Evolutionary conservation across 2,329 filamentous ascomycete genomes (phyloP), one percentile per base, ranked within the genome.

Genomic region (Apiospora koreana): DNA sequence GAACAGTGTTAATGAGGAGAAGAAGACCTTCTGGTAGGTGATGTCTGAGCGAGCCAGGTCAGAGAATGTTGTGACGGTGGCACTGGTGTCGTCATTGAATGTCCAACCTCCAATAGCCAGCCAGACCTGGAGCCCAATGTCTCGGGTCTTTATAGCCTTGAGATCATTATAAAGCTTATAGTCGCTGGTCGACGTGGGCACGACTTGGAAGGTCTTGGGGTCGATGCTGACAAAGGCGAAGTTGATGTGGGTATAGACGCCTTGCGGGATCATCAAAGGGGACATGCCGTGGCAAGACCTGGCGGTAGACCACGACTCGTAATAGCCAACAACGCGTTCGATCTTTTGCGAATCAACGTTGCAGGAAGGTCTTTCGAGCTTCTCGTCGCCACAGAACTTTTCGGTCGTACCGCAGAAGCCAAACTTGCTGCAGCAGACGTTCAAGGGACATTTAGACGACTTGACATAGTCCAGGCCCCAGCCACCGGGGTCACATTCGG

Each of bases 141-240:
- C 72, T 0, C 75, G 72, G 1, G 64, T 21, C 71, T 83, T 81
- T 14, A 83, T 68, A 6, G 62, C 72, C 0, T 79, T 80, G 10
- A 84, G 75, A 0, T 77, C 72, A 68, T 65, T 68, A 80, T 81
- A 0, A 80, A 69, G 48, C 1, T 70, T 45, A 14, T 66, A 65
- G 43, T 72, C 73, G 9, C 23, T 23, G 6, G 45, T n/a, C 12
- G 70, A 35, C 10, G 23, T 66, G 6, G 74, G 72, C 16, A 46
- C 67, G 14, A 79, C 45, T n/a, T 74, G 25, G 69, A 76, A 80
- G 3, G 75, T 77, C 5, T 62, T 64, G 0, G 81, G 79, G 70
- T 83, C 72, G 65, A 84, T 78, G 35, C 74, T 73, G 1, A 78
- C 77, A 72, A 84, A 84, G 9, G 72, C 68, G n/a, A 69, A 68